These are phyloP conservation scores for Stygiomarasmius scandens DNA, from an alignment of 1,284 basidiomycete species.

Conservation along the genomic window DNA sequence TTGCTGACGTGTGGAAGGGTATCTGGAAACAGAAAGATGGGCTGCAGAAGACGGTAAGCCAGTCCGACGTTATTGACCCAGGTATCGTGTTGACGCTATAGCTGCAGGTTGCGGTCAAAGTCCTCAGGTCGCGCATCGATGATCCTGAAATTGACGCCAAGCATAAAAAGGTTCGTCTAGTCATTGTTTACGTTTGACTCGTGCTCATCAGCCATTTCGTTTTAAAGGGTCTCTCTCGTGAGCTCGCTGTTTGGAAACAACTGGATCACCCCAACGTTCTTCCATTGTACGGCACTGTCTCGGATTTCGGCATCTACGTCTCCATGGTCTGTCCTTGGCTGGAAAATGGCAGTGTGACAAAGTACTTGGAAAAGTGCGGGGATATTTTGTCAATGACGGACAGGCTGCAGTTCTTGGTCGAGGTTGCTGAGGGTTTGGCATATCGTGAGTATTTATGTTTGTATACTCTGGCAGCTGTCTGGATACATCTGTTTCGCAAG, in stretches of 20 bases:
- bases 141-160: conserved; percentile 31
- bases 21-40: conserved; percentile 27
- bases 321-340: conserved; percentile 54
- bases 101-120: conserved; percentile 45
- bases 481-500: conserved; percentile 20
- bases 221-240: conserved; percentile 39
- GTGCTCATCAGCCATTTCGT: not conserved
- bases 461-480: not conserved
- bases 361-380: conserved; percentile 42
- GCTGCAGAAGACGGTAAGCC: conserved; percentile 19
- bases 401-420: conserved; percentile 36
- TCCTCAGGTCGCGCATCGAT: conserved; percentile 36
- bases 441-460: conserved; percentile 31
- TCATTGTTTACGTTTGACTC: not conserved
- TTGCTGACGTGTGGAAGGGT: conserved; percentile 47
- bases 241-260: conserved; percentile 43
- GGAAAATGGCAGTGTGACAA: conserved; percentile 46
- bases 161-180: conserved; percentile 32
- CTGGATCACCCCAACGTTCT: conserved; percentile 44
- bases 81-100: not conserved
- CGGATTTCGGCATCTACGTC: conserved; percentile 41
- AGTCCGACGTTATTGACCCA: not conserved
- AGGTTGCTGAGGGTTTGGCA: conserved; percentile 38
- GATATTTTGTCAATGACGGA: conserved; percentile 39
- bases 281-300: conserved; percentile 38